Conservation (phyloP, 345 rosid species). For the Boechera divaricarpa region DNA sequence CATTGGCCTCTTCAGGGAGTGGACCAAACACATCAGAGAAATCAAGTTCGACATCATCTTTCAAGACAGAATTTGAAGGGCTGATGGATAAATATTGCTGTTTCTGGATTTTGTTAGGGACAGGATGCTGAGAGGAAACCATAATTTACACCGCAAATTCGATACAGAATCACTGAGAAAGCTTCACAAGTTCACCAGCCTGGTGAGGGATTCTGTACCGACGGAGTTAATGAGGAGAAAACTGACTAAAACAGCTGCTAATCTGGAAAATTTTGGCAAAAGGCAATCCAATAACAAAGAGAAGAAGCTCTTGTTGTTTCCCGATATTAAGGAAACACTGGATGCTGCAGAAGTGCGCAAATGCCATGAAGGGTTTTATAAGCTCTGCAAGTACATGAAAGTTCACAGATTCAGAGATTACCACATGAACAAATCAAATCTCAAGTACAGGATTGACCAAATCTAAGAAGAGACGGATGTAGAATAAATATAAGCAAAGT, state of each 20-base stretch:
- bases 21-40: conserved; percentile 52
- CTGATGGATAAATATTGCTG: conserved; percentile 39
- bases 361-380: conserved; percentile 83
- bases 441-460: background rate
- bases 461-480: background rate
- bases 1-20: conserved; percentile 35
- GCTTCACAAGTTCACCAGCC: conserved; percentile 33
- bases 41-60: conserved; percentile 42
- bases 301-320: conserved; percentile 83
- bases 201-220: conserved; percentile 52
- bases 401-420: conserved; percentile 22
- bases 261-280: conserved; percentile 69
- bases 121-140: conserved; percentile 45
- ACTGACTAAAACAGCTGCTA: conserved; percentile 53
- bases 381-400: conserved; percentile 55
- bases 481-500: background rate
- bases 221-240: conserved; percentile 59
- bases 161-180: conserved; percentile 35
- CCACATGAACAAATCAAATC: background rate
- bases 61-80: conserved; percentile 33
- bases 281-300: conserved; percentile 82
- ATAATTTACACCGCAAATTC: background rate
- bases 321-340: conserved; percentile 91
- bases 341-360: conserved; percentile 66
- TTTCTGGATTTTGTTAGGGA: conserved; percentile 27